Evolutionary conservation across 768 basidiomycete genomes (phyloP).

Genomic region (Suillus alpinus): DNA sequence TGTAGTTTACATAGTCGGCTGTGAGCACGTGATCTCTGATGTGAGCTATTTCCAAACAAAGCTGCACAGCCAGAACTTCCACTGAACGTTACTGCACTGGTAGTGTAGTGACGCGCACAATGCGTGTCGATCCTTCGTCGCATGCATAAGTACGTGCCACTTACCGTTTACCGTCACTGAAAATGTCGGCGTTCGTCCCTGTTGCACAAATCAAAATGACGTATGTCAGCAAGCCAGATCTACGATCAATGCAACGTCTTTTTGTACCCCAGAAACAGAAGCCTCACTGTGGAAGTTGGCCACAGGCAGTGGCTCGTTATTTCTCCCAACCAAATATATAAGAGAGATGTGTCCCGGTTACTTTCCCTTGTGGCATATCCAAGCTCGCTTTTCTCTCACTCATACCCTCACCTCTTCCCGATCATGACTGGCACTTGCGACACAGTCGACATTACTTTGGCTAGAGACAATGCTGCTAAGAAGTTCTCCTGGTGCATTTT

Average conservation of each 20-base stretch:
- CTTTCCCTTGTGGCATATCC: neutral
- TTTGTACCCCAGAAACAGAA: neutral
- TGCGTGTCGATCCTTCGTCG: too few species aligned
- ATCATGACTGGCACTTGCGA: neutral
- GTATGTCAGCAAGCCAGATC: neutral
- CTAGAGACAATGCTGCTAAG: neutral
- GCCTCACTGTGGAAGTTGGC: neutral
- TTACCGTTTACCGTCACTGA: neutral
- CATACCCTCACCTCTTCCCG: neutral
- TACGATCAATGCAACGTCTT: neutral
- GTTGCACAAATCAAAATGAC: neutral
- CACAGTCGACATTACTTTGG: neutral
- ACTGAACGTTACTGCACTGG: too few species aligned
- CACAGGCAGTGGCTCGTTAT: neutral
- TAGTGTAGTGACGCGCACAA: too few species aligned
- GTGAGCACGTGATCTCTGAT: too few species aligned
- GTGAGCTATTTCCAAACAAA: too few species aligned
- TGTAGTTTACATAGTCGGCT: too few species aligned
- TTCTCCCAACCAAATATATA: neutral
- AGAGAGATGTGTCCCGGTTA: neutral
- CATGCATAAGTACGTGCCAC: neutral
- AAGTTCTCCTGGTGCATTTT: slow-evolving; percentile 4
- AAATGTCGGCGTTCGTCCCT: neutral
- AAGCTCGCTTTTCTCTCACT: neutral
- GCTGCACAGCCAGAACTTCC: too few species aligned